Conservation (phyloP, 2,329 filamentous ascomycete genomes). For the Didymella glomerata region DNA sequence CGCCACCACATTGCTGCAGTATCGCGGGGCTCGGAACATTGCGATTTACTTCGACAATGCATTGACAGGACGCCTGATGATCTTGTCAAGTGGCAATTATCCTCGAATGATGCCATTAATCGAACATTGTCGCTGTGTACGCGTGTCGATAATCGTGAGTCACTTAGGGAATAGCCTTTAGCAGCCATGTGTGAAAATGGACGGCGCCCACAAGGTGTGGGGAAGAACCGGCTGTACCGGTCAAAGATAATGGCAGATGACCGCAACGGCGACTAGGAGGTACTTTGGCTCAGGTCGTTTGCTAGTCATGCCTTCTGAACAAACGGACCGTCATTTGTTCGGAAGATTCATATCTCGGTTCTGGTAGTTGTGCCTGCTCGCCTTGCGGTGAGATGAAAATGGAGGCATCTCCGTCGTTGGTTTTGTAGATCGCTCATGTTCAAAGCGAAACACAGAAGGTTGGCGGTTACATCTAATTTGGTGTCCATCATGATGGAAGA, state of each 20-base stretch:
- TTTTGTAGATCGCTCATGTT: slow-evolving; percentile 14
- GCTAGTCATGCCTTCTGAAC: slow-evolving; percentile 5
- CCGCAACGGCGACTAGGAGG: slow-evolving; percentile 25
- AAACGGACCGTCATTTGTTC: neutral
- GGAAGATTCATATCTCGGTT: neutral
- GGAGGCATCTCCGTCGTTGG: slow-evolving; percentile 8
- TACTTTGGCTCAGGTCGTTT: slow-evolving; percentile 13
- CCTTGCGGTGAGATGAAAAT: slow-evolving; percentile 10
- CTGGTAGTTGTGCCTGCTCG: slow-evolving; percentile 1
- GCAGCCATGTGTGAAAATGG: neutral
- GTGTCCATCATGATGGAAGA: slow-evolving; percentile 17
- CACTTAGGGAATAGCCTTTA: neutral
- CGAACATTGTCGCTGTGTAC: neutral
- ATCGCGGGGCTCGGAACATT: slow-evolving; percentile 23
- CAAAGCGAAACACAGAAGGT: slow-evolving; percentile 9
- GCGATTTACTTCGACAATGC: slow-evolving; percentile 2
- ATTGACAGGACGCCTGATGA: neutral
- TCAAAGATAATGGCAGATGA: slow-evolving; percentile 19
- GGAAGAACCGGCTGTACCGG: slow-evolving; percentile 9
- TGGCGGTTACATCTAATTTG: neutral
- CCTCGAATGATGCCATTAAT: neutral
- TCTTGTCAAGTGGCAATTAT: neutral
- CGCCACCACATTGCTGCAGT: slow-evolving; percentile 26
- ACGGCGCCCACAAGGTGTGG: slow-evolving; percentile 1
- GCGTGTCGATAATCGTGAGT: neutral